Base-by-base conservation (phyloP, 2,329 filamentous ascomycete genomes). In the Ophiostoma novo-ulmi region DNA sequence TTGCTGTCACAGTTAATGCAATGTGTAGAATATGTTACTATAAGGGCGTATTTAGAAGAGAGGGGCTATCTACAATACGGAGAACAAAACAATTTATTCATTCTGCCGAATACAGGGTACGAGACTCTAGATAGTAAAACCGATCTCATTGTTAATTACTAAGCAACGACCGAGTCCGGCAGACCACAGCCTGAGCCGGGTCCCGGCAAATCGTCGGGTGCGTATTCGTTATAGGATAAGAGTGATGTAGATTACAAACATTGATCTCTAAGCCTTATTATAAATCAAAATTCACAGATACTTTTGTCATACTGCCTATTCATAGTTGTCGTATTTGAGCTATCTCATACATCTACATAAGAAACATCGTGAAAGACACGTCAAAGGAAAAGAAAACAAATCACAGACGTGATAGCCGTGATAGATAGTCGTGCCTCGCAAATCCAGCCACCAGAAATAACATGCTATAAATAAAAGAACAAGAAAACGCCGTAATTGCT, bases 321-420 rank as follows among this genome's bases (percentile, higher is more conserved):
- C 8, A 71, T 65, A 52, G 41, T 31, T 68, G 58, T 63, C 31
- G 26, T 63, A 63, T 63, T 63, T 63, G 31, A n/a, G 52, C 22
- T 58, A 58, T 41, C 52, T 26, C 58, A 20, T 63, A 14, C 3
- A 26, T 31, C 58, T 63, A 63, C 58, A 35, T 61, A 36, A 13
- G 17, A 17, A 20, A 36, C 14, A 63, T 35, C 58, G 58, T 17
- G 14, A 63, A 36, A 41, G 11, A 66, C 22, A 39, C n/a, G 17
- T 20, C 3, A 26, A 71, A 71, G 31, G 31, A 31, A 55, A 6
- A 20, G 20, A 65, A 55, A 35, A 61, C 36, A 22, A 20, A 71
- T 10, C 22, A 26, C 31, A 44, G 48, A 26, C 39, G 36, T 64
- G 22, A 39, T 10, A 61, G 55, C 58, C n/a, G 44, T 61, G n/a